Base-by-base conservation (phyloP, 305 asterid species). In the Fraxinus velutina region DNA sequence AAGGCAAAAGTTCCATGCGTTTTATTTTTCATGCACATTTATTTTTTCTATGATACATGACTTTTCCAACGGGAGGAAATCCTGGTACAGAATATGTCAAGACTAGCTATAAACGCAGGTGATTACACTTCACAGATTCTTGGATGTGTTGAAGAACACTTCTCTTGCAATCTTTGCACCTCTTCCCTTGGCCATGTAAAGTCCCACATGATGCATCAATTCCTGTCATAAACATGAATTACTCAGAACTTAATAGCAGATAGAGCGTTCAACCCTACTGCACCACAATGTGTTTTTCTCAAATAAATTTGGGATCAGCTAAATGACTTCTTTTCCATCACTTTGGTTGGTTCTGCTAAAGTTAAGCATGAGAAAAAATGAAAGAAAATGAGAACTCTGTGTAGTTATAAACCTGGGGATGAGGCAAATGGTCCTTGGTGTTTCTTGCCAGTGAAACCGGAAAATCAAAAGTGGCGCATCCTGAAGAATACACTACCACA, bases 401-500 rank as follows among this genome's bases (percentile, higher is more conserved):
- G 22, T 4, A 70, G 32, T 29, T 68, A 29, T 17, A 6, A 29
- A 91, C 96, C 90, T 90, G 97, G 6, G 94, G 92, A 83, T 92
- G 94, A 84, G 93, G 84, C 44, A 76, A 83, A 42, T 75, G 78
- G 50, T 85, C 84, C 78, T 89, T 92, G 86, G 60, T 77, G 84
- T 78, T 79, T 70, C 80, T 81, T 33, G 91, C 91, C 79, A 82
- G 27, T 52, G 94, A 87, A 68, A 24, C 86, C 2, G 96, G 93
- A 60, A 93, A 87, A 85, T 91, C 93, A 21, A 91, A 93, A 37
- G 97, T 93, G 76, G 96, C 96, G 84, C 97, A 93, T 33, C 86
- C 97, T 44, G 74, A 79, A 60, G 96, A 90, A 86, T 88, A 90
- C 68, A 91, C 88, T 12, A 91, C 90, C 4, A 92, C 90, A 9